phyloP scores from a whole-genome alignment of 2,329 filamentous ascomycete genomes.

The Pseudogymnoascus pannorum region DNA sequence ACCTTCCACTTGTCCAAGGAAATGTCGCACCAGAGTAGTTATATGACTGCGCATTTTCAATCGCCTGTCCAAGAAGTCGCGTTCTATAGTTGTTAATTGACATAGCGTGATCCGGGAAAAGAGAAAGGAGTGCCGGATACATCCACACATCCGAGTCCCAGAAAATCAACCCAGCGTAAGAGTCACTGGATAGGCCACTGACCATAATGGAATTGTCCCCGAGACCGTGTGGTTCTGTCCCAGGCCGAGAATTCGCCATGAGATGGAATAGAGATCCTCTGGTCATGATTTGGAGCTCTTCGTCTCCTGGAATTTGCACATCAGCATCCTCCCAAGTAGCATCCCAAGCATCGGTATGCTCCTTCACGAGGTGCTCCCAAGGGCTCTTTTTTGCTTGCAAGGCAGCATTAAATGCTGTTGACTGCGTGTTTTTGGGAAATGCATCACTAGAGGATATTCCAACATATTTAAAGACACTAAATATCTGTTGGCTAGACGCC shows the following conservation, averaged over 20 bases:
- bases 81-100: conserved; percentile 57
- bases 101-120: conserved; percentile 52
- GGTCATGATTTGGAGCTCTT: conserved; percentile 37
- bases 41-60: conserved; percentile 16
- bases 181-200: conserved; percentile 55
- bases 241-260: conserved; percentile 37
- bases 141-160: conserved; percentile 27
- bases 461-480: conserved; percentile 48
- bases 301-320: conserved; percentile 34
- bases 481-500: too few species aligned
- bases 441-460: conserved; percentile 57
- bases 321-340: conserved; percentile 4
- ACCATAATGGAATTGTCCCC: conserved; percentile 55
- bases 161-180: conserved; percentile 48
- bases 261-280: conserved; percentile 43
- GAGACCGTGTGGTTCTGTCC: conserved; percentile 41
- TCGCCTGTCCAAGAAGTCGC: conserved; percentile 35
- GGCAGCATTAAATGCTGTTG: conserved; percentile 33
- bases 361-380: conserved; percentile 11
- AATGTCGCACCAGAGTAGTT: conserved; percentile 13
- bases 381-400: conserved; percentile 24
- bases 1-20: conserved; percentile 18
- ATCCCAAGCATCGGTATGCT: conserved; percentile 16
- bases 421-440: conserved; percentile 42
- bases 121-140: conserved; percentile 48